Conservation (phyloP, 1,139 yeast genomes). For the Kodamaea alishanica region DNA sequence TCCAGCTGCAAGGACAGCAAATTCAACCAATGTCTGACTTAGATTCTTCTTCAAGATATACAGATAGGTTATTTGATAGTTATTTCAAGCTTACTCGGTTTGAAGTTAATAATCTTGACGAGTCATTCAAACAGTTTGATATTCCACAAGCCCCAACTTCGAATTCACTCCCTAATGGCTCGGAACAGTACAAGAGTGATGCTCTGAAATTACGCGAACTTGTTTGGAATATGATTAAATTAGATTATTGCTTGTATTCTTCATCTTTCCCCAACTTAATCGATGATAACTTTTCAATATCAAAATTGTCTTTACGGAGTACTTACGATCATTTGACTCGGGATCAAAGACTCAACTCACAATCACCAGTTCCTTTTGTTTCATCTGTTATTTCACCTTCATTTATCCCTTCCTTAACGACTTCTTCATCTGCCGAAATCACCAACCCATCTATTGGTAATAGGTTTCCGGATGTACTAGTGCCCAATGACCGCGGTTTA, state of each 20-base stretch:
- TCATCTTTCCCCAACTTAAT: slow-evolving; percentile 17
- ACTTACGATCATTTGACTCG: not conserved
- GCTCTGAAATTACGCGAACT: slow-evolving; percentile 28
- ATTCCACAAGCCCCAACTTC: slow-evolving; percentile 16
- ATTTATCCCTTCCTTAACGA: no score
- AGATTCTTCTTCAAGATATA: not conserved
- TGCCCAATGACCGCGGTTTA: slow-evolving; percentile 26
- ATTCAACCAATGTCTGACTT: not conserved
- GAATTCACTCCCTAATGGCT: slow-evolving; percentile 2
- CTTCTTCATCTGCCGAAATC: no score
- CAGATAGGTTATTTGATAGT: slow-evolving; percentile 1
- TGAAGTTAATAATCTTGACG: slow-evolving; percentile 27
- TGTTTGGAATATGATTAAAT: slow-evolving; percentile 32
- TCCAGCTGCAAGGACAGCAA: not conserved
- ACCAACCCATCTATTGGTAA: no score
- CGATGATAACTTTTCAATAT: slow-evolving; percentile 4
- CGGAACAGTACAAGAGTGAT: slow-evolving; percentile 16
- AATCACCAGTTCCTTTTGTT: no score
- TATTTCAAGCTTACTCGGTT: slow-evolving; percentile 21
- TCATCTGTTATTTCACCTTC: no score
- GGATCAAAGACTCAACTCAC: no score
- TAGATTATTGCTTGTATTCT: slow-evolving; percentile 19
- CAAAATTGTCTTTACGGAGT: slow-evolving; percentile 6
- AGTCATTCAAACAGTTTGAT: slow-evolving; percentile 24
- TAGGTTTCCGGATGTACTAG: slow-evolving; percentile 7